Base-by-base conservation (phyloP, 2,329 filamentous ascomycete species). In the Mycosphaerella sp. region DNA sequence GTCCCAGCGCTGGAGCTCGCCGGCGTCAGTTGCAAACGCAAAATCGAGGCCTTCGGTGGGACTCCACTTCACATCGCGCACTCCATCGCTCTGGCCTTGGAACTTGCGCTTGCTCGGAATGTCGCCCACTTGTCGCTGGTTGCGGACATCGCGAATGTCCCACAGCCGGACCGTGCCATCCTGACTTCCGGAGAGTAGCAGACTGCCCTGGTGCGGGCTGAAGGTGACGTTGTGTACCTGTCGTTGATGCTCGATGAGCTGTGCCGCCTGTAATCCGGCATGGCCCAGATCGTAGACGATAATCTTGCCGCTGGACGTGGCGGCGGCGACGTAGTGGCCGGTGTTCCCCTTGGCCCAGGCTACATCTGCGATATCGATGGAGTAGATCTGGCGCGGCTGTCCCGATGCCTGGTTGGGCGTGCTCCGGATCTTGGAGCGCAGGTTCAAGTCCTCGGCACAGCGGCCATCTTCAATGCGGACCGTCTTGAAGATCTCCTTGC, bases 161-260 rank as follows among this genome's bases (percentile, higher is more conserved):
- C 82, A 85, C 59, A 85, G 74, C 42, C 80, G 76, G 32, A 84
- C 80, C 1, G 79, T 82, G 43, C 78, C 78, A 72, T 85, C 82
- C 65, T 84, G 82, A 65, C 81, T 84, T 26, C 80, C 82, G 36
- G 82, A 85, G 17, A 85, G 73, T 45, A 85, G 72, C 65, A 81
- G 74, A 60, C 78, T 76, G 43, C 81, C 80, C 58, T 77, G 73
- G 63, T 82, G 78, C 9, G 82, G 82, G 62, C 83, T 85, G 69
- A 85, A 84, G 11, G 81, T 82, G 42, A 85, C 72, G 61, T 77
- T 80, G 69, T 85, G 82, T 51, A 85, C 82, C 69, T 85, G 82
- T 48, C 82, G 80, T 59, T 74, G 78, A 62, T 85, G 82, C 65
- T 84, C 82, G 62, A 84, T 80, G 61, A 85, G 74, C 55, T 81